A percentile compares a stretch with the other conserved stretches of the same genome.
phyloP scores from a whole-genome alignment of 2,329 filamentous ascomycete species.

The Sclerotinia glacialis region DNA sequence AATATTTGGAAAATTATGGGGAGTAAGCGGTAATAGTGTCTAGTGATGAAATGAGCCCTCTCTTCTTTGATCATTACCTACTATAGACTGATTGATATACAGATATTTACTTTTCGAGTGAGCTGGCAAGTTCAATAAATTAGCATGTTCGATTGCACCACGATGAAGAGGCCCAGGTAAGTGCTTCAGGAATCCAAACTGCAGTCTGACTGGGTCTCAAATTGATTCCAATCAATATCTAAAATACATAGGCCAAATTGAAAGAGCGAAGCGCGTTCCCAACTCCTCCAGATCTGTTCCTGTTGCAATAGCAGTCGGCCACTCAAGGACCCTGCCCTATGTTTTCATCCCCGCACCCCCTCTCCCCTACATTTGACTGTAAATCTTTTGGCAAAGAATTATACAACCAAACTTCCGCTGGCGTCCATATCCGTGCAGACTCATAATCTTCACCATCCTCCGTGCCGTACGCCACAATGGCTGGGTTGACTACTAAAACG shows the following conservation, averaged over 20 bases:
- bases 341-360: neutral
- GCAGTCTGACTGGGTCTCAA: neutral
- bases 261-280: neutral
- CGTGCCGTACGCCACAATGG: conserved; percentile 21
- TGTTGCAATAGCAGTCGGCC: neutral
- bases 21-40: neutral
- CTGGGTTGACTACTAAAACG: conserved; percentile 26
- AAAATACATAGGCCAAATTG: neutral
- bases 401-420: conserved; percentile 26
- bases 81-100: neutral
- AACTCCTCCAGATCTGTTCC: neutral
- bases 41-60: neutral
- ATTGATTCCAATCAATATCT: neutral
- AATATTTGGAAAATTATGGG: neutral
- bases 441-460: conserved; percentile 28
- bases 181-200: neutral
- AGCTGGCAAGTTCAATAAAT: neutral
- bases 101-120: neutral
- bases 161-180: neutral
- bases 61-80: neutral
- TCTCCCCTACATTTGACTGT: neutral
- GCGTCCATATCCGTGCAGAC: conserved; percentile 23
- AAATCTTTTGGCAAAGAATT: neutral
- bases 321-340: neutral
- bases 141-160: neutral